A percentile compares a stretch with the other conserved stretches of the same genome.
Conservation (phyloP, 768 basidiomycete species). For the Amanita inopinata region DNA sequence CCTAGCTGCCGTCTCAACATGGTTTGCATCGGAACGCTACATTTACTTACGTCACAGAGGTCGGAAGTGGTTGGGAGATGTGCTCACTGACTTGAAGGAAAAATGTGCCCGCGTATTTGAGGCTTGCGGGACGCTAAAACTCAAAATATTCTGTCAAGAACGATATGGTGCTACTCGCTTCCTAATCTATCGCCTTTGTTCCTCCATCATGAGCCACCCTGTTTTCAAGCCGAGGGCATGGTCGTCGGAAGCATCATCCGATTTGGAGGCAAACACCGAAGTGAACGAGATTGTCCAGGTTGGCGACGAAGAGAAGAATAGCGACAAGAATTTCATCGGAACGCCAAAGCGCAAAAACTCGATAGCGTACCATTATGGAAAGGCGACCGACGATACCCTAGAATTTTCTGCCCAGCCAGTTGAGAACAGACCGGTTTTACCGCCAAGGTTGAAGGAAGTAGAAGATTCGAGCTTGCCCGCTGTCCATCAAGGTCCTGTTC, state of each 20-base stretch:
- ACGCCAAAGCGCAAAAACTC: background rate
- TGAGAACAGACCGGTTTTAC: background rate
- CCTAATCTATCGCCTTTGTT: background rate
- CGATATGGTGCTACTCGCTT: background rate
- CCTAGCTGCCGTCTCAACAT: slow-evolving; percentile 47
- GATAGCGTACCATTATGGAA: background rate
- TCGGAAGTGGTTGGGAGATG: slow-evolving; percentile 49
- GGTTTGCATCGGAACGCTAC: slow-evolving; percentile 54
- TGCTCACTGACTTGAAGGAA: slow-evolving; percentile 21
- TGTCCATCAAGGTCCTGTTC: background rate
- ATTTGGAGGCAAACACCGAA: background rate
- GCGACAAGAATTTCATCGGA: no score
- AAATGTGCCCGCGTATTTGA: background rate
- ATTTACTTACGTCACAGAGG: slow-evolving; percentile 44
- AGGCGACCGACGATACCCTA: background rate
- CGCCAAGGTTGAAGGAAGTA: background rate
- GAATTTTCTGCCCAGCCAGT: background rate
- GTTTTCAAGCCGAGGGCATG: no score
- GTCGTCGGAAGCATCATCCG: background rate
- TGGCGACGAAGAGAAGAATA: no score
- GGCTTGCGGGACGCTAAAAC: background rate
- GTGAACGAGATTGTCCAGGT: no score
- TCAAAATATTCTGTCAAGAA: background rate
- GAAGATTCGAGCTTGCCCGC: background rate
- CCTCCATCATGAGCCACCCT: background rate